phyloP scores from a whole-genome alignment of 768 basidiomycete genomes.

The Lentinus tigrinus region DNA sequence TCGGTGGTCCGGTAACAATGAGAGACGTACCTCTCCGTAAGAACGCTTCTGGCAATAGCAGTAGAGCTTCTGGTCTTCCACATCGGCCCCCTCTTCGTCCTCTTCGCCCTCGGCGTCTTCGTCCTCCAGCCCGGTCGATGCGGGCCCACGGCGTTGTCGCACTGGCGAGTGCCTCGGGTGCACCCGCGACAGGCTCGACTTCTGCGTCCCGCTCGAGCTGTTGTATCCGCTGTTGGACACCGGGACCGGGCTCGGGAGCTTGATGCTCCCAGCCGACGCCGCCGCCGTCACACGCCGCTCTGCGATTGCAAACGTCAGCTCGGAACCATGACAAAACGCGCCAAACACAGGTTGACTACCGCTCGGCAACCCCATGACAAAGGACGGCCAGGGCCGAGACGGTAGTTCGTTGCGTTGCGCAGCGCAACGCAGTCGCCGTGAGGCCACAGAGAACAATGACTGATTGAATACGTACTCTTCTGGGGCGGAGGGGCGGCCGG shows the following conservation, averaged over 20 bases:
- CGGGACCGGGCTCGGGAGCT: constrained; percentile 36
- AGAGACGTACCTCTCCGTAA: constrained; percentile 51
- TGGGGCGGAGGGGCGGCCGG: constrained; percentile 17
- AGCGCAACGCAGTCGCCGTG: not conserved
- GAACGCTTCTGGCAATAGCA: constrained; percentile 64
- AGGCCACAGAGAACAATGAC: not conserved
- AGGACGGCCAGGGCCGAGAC: not conserved
- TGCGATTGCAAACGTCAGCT: constrained; percentile 1
- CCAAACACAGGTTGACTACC: not conserved
- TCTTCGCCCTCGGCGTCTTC: constrained; percentile 38
- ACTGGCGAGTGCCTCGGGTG: constrained; percentile 24
- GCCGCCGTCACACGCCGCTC: constrained; percentile 21
- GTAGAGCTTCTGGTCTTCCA: constrained; percentile 57
- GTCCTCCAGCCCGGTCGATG: constrained; percentile 27
- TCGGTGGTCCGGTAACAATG: too few relatives aligned
- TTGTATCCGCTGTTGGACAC: constrained; percentile 16
- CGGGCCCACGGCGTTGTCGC: constrained; percentile 22
- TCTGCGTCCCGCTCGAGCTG: constrained; percentile 19
- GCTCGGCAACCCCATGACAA: not conserved
- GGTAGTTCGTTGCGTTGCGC: not conserved
- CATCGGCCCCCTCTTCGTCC: constrained; percentile 45
- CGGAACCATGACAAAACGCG: not conserved
- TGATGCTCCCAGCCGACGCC: constrained; percentile 29
- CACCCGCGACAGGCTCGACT: constrained; percentile 30
- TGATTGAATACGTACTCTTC: constrained; percentile 16